These are phyloP conservation scores for Dimocarpus longan DNA, from an alignment of 345 rosid genomes.

Conservation along the genomic window DNA sequence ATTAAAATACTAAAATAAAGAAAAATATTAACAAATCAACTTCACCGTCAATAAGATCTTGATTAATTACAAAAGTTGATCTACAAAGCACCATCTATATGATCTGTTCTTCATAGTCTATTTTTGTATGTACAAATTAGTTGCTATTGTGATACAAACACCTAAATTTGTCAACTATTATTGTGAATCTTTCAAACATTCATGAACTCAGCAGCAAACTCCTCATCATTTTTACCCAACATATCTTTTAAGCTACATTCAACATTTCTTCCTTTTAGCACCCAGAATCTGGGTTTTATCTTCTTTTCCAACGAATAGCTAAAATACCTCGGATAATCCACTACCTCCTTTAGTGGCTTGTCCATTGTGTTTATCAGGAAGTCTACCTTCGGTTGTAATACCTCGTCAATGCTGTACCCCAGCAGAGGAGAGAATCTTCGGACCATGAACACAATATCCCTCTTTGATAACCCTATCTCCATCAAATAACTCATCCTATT, in stretches of 20 bases:
- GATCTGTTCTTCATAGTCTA: background rate
- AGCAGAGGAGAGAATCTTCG: conserved; percentile 79
- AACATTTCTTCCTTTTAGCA: conserved; percentile 57
- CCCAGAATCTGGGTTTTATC: conserved; percentile 83
- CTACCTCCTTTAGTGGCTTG: conserved; percentile 59
- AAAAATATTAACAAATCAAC: too few species aligned
- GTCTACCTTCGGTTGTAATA: conserved; percentile 73
- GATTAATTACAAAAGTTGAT: background rate
- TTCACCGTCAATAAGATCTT: background rate
- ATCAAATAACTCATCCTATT: conserved; percentile 70
- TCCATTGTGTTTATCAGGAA: conserved; percentile 69
- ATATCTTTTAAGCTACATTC: conserved; percentile 74
- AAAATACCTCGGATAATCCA: conserved; percentile 81
- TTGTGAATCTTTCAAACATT: conserved; percentile 35
- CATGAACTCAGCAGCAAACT: conserved; percentile 71
- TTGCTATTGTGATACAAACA: background rate
- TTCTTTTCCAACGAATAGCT: conserved; percentile 87
- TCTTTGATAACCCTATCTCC: conserved; percentile 64
- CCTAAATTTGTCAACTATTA: background rate
- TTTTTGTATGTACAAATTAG: background rate
- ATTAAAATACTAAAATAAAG: too few species aligned
- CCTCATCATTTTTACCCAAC: conserved; percentile 82
- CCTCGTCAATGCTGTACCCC: conserved; percentile 79
- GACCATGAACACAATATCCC: conserved; percentile 73
- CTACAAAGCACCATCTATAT: background rate